Base-by-base conservation (phyloP, 768 basidiomycete species). In the Boletus speciosus region DNA sequence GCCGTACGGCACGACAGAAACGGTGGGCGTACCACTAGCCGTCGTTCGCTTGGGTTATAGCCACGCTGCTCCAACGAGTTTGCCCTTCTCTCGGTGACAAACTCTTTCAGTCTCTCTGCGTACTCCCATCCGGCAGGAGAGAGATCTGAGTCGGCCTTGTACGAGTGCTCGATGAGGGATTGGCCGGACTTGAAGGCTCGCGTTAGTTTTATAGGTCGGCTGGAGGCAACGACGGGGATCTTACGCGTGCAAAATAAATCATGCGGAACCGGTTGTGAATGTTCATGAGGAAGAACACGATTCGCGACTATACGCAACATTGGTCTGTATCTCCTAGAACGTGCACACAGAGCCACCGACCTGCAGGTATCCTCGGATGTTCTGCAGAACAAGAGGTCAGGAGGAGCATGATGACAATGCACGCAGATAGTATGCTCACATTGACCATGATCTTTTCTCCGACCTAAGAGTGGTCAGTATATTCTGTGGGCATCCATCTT, bases 231-330 rank as follows among this genome's bases (percentile, higher is more conserved):
- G 51, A 49, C 19, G 37, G 8, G 5, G 6, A 7, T 35, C 90
- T 56, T 66, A 97, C 95, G 38, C 96, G 77, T 5, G 96, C 96
- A 73, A 99, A 98, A 71, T 95, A 98, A 58, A 99, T 99, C 44
- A 88, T 93, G 21, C 96, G 80, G 67, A 86, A 90, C 58, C 81
- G 80, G 65, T 94, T 98, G 73, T 99, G 96, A 45, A 99, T 98
- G 69, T 99, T 99, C 97, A 98, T 98, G 42, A 99, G 78, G 79
- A 97, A 98, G 79, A 98, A 99, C 25, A 98, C 91, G 55, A 98
- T 94, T 55, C 96, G 78, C 2, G 93, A 93, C 86, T 98, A 71
- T 15, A 62, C 47, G 37, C 1, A 49, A 39, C 45, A 48, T 61
- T 7, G 61, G 54, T 42, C 34, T 37, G 9, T n/a, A 1, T 32